These are phyloP conservation scores for Trichosanthes truncata DNA, from an alignment of 306 rosid genomes.

Conservation along the genomic window DNA sequence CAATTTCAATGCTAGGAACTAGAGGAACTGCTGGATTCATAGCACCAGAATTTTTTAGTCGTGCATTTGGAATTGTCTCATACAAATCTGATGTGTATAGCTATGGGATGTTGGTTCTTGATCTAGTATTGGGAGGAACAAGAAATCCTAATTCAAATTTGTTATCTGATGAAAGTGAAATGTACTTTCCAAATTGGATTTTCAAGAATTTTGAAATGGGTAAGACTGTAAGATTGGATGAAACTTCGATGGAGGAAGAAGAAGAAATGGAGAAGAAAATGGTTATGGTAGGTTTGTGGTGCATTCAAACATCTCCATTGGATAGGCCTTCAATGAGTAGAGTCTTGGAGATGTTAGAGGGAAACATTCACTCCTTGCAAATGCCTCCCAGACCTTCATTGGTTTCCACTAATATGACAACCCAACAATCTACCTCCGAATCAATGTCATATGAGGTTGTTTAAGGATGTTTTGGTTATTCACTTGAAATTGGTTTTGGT, in stretches of 20 bases:
- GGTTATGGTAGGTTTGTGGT: background rate
- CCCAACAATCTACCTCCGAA: background rate
- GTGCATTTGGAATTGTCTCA: background rate
- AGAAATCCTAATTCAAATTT: background rate
- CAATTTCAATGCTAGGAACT: background rate
- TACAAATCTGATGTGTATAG: background rate
- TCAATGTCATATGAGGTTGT: background rate
- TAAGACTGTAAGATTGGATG: background rate
- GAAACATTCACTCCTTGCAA: background rate
- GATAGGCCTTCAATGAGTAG: background rate
- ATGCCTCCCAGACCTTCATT: background rate
- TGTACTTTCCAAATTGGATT: background rate
- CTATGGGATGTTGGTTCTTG: constrained; percentile 4
- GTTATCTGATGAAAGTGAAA: background rate
- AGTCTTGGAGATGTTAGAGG: constrained; percentile 7
- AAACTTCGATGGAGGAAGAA: background rate
- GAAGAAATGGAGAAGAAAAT: background rate
- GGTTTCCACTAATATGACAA: background rate
- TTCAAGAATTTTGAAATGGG: background rate
- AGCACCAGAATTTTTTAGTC: background rate
- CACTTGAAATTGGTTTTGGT: no score
- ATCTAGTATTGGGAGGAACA: background rate
- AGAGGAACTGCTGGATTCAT: background rate
- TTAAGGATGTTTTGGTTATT: background rate
- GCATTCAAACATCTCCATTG: background rate